Evolutionary conservation across 805 yeast genomes (phyloP).

Genomic region (Yamadazyma sp.): DNA sequence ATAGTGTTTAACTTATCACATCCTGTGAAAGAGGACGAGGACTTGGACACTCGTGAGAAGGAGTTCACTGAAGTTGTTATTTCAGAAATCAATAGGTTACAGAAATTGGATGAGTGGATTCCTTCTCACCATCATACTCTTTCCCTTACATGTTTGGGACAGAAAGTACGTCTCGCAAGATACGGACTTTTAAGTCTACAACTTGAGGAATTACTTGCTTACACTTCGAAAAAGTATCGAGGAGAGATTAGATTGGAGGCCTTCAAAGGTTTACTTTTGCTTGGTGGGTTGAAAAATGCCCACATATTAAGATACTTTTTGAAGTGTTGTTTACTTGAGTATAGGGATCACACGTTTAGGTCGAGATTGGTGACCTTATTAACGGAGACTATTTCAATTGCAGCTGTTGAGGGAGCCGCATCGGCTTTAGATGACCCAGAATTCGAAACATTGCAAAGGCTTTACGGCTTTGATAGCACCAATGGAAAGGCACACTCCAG

Average conservation of each 20-base stretch:
- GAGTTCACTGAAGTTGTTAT: constrained; percentile 33
- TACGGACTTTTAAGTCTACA: constrained; percentile 53
- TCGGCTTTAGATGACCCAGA: constrained; percentile 66
- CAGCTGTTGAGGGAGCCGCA: constrained; percentile 64
- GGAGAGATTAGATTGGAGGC: constrained; percentile 64
- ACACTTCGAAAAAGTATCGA: constrained; percentile 47
- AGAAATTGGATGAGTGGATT: constrained; percentile 81
- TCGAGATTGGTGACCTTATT: constrained; percentile 49
- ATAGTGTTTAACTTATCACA: constrained; percentile 9
- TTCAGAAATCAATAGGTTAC: constrained; percentile 69
- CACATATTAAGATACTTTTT: constrained; percentile 63
- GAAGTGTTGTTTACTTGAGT: constrained; percentile 54
- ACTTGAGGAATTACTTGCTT: constrained; percentile 54
- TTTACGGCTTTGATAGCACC: constrained; percentile 35
- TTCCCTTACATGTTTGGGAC: constrained; percentile 55
- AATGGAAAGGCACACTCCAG: not conserved
- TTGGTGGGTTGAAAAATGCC: constrained; percentile 76
- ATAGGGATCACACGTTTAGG: constrained; percentile 49
- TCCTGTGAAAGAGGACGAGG: constrained; percentile 7
- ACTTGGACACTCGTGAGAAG: constrained; percentile 8
- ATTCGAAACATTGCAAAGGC: constrained; percentile 39
- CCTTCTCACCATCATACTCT: constrained; percentile 67
- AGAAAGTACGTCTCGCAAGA: constrained; percentile 58
- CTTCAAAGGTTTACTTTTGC: constrained; percentile 61
- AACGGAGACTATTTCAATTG: constrained; percentile 54